phyloP scores from a whole-genome alignment of 75 land plant genomes.

The Gnetum montanum region DNA sequence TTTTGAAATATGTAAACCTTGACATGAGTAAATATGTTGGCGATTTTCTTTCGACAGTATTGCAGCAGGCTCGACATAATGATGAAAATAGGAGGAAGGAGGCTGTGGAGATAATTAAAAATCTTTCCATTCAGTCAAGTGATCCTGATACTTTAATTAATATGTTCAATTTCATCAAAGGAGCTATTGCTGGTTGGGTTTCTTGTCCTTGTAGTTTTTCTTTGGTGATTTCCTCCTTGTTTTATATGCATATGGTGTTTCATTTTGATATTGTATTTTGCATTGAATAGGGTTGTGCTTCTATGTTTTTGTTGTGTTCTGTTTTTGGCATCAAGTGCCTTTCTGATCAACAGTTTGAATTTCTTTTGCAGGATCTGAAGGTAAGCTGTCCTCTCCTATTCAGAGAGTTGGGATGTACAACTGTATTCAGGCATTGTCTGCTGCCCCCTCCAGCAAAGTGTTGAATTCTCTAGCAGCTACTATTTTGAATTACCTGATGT shows the following conservation, averaged over 20 bases:
- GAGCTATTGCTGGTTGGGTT: constrained; percentile 77
- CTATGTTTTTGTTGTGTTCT: background rate
- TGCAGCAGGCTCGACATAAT: constrained; percentile 77
- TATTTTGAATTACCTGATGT: constrained; percentile 44
- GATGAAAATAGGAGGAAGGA: constrained; percentile 66
- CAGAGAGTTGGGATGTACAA: constrained; percentile 85
- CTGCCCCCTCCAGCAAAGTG: constrained; percentile 57
- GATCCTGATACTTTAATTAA: constrained; percentile 72
- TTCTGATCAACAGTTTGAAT: background rate
- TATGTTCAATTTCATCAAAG: constrained; percentile 68
- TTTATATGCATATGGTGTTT: background rate
- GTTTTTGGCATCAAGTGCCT: background rate
- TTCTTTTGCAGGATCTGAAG: constrained; percentile 83
- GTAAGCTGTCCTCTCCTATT: constrained; percentile 74
- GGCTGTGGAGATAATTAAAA: constrained; percentile 48
- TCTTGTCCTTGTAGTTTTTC: background rate
- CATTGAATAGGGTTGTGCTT: background rate
- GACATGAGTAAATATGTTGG: constrained; percentile 84
- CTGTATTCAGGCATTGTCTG: constrained; percentile 56
- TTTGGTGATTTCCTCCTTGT: background rate
- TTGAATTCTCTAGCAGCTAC: constrained; percentile 39
- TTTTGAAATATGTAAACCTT: constrained; percentile 47
- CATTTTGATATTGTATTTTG: background rate
- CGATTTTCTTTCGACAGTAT: constrained; percentile 76
- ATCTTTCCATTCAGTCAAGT: constrained; percentile 71